A percentile compares a stretch with the other conserved stretches of the same genome.
Evolutionary conservation across 139 green algal species (phyloP).

Genomic region (Haematococcus sp.): DNA sequence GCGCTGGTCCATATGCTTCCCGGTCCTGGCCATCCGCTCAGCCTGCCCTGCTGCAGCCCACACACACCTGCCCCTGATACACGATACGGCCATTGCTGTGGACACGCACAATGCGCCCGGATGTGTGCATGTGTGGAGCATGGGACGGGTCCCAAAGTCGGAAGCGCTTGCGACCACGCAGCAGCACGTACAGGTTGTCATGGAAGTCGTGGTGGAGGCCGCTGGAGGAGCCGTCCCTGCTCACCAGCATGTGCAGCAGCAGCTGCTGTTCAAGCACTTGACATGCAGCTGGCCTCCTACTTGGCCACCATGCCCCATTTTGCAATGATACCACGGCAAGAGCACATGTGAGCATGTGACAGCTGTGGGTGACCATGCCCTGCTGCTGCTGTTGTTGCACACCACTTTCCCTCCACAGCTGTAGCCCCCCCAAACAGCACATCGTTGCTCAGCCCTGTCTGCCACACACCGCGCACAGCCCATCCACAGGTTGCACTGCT

Average conservation of each 20-base stretch:
- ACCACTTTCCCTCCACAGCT: too few species aligned
- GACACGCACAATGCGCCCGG: slow-evolving; percentile 46
- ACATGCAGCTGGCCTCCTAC: too few species aligned
- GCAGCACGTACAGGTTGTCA: slow-evolving; percentile 86
- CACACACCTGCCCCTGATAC: slow-evolving; percentile 63
- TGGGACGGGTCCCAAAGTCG: slow-evolving; percentile 64
- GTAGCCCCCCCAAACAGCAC: too few species aligned
- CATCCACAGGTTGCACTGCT: slow-evolving; percentile 73
- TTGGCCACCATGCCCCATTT: neutral
- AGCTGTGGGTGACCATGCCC: too few species aligned
- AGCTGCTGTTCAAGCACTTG: too few species aligned
- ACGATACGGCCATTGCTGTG: slow-evolving; percentile 84
- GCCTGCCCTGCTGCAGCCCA: neutral
- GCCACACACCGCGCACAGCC: slow-evolving; percentile 39
- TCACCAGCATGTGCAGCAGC: too few species aligned
- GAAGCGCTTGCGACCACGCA: slow-evolving; percentile 82
- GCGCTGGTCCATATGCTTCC: too few species aligned
- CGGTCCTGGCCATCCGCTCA: too few species aligned
- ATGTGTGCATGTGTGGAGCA: slow-evolving; percentile 66
- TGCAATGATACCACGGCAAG: too few species aligned
- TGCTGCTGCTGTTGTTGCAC: too few species aligned
- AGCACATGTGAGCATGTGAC: too few species aligned
- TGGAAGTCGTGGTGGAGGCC: slow-evolving; percentile 91
- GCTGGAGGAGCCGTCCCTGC: slow-evolving; percentile 55
- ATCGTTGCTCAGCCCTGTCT: too few species aligned